These are phyloP conservation scores for Ceratocystis ficicola DNA, from an alignment of 2,329 filamentous ascomycete genomes.

Conservation along the genomic window DNA sequence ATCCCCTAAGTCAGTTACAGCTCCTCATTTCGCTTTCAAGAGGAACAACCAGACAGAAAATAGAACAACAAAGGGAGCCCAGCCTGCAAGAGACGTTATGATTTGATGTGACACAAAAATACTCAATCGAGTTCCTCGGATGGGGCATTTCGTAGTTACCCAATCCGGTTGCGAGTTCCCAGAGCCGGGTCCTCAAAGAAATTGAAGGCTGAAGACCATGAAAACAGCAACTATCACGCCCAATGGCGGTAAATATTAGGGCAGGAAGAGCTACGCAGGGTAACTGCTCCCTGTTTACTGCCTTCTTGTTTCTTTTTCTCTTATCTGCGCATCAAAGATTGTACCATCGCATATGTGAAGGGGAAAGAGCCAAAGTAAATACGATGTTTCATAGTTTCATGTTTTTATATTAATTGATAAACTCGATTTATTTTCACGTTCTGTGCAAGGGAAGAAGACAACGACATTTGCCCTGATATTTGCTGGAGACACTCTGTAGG, in stretches of 20 bases:
- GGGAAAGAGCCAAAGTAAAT: not conserved
- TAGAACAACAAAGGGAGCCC: not conserved
- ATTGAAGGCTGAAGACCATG: not conserved
- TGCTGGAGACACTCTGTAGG: not conserved
- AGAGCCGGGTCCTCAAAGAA: not conserved
- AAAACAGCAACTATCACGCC: not conserved
- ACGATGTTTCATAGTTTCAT: not conserved
- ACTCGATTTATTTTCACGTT: not conserved
- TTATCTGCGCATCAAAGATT: not conserved
- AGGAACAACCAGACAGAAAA: not conserved
- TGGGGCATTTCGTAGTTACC: slow-evolving; percentile 2
- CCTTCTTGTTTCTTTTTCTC: not conserved
- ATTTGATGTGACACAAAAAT: slow-evolving; percentile 9
- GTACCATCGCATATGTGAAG: not conserved
- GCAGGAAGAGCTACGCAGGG: not conserved
- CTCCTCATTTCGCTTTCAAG: not conserved
- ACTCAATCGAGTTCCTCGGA: slow-evolving; percentile 5
- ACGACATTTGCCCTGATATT: not conserved
- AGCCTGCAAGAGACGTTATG: not conserved
- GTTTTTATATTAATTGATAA: not conserved
- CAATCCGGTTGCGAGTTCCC: not conserved
- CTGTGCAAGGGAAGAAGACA: not conserved
- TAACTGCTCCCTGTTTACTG: not conserved
- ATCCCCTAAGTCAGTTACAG: too few relatives aligned
- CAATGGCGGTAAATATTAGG: not conserved